Evolutionary conservation across 257 asterid genomes (phyloP).

Genomic region (Solanum etuberosum): DNA sequence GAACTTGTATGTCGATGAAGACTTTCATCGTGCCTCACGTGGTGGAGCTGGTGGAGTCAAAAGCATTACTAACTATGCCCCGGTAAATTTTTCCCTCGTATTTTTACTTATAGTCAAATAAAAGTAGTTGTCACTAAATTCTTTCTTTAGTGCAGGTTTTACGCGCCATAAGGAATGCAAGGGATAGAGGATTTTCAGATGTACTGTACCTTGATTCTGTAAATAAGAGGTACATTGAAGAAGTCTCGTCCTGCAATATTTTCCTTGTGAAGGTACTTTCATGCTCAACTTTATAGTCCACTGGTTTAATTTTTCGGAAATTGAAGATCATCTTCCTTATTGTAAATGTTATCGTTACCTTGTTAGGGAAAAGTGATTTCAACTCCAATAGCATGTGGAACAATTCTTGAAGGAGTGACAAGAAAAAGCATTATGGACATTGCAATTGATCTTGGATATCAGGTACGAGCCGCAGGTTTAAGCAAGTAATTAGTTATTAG

Average conservation of each 20-base stretch:
- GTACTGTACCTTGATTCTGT: constrained; percentile 59
- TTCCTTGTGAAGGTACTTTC: constrained; percentile 49
- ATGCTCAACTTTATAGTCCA: not conserved
- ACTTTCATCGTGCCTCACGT: constrained; percentile 45
- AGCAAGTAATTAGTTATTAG: not conserved
- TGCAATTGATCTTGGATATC: constrained; percentile 44
- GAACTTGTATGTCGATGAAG: constrained; percentile 51
- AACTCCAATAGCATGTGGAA: constrained; percentile 49
- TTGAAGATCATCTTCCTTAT: not conserved
- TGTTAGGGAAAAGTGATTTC: constrained; percentile 42
- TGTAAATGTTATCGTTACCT: not conserved
- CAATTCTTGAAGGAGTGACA: constrained; percentile 67
- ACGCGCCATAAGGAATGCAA: constrained; percentile 44
- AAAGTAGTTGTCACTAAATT: not conserved
- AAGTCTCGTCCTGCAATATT: constrained; percentile 62
- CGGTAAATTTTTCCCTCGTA: constrained; percentile 6
- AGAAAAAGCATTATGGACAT: constrained; percentile 70
- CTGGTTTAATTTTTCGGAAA: not conserved
- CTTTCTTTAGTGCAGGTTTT: constrained; percentile 30
- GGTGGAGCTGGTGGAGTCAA: constrained; percentile 35
- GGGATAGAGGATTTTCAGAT: constrained; percentile 56
- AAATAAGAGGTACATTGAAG: constrained; percentile 50
- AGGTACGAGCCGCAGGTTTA: constrained; percentile 17
- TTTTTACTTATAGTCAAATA: not conserved
- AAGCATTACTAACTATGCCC: not conserved